phyloP scores from a whole-genome alignment of 257 asterid genomes.

The Solanum ossicruentum region DNA sequence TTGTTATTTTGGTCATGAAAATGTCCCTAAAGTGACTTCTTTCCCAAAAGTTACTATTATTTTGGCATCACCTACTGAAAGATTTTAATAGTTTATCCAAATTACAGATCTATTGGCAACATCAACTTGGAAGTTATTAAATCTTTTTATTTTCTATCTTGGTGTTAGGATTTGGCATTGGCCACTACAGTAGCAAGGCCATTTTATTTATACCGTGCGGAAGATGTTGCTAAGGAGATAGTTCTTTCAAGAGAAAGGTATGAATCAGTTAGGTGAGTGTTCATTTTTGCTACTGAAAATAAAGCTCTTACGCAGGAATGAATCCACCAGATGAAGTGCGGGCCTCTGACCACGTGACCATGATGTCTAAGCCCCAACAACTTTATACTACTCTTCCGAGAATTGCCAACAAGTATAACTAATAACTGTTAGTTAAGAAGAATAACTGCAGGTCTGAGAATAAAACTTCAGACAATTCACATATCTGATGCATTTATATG shows the following conservation, averaged over 20 bases:
- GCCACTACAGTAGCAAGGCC: slow-evolving; percentile 12
- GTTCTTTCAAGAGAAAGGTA: neutral
- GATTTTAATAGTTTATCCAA: neutral
- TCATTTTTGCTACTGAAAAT: too few relatives aligned
- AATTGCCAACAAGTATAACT: neutral
- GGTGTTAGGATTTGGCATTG: slow-evolving; percentile 15
- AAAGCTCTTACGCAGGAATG: too few relatives aligned
- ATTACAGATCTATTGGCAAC: neutral
- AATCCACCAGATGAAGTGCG: too few relatives aligned
- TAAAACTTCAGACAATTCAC: neutral
- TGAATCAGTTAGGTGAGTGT: slow-evolving; percentile 9
- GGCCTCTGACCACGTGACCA: slow-evolving; percentile 15
- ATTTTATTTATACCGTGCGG: neutral
- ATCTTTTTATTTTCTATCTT: neutral
- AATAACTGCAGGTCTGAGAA: neutral
- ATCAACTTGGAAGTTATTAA: neutral
- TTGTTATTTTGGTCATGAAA: neutral
- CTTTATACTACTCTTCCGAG: neutral
- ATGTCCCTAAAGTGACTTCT: neutral
- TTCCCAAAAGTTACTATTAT: neutral
- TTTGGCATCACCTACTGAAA: neutral
- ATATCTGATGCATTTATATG: neutral
- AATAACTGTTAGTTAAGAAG: neutral
- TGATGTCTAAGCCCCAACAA: slow-evolving; percentile 21
- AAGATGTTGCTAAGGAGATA: slow-evolving; percentile 2